Evolutionary conservation across 257 asterid genomes (phyloP).

Genomic region (Primulina huaijiensis): DNA sequence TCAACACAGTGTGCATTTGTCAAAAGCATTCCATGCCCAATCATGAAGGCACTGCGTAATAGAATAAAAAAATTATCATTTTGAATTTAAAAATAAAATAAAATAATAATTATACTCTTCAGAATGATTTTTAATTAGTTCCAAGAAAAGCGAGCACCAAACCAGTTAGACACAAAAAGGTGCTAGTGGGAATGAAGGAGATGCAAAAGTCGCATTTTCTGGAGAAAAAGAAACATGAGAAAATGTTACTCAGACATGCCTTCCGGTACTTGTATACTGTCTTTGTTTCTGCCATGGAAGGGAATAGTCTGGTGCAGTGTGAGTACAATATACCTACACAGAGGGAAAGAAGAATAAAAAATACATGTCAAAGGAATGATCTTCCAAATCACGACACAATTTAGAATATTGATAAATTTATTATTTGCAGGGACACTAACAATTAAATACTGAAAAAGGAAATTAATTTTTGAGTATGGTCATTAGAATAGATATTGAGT

Average conservation of each 20-base stretch:
- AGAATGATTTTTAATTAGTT: conserved; percentile 16
- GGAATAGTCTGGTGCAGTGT: conserved; percentile 91
- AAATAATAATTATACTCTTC: neutral
- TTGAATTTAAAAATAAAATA: neutral
- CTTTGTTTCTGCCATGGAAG: conserved; percentile 99
- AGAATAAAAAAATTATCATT: conserved; percentile 15
- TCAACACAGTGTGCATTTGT: conserved; percentile 98
- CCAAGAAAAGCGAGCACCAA: neutral
- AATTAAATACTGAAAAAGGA: conserved; percentile 6
- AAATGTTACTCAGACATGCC: conserved; percentile 47
- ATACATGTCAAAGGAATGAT: conserved; percentile 3
- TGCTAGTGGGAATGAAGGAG: neutral
- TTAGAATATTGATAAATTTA: neutral
- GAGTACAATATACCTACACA: conserved; percentile 84
- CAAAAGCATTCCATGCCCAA: conserved; percentile 83
- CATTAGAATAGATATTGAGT: neutral
- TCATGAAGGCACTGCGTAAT: conserved; percentile 80
- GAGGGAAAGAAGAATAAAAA: conserved; percentile 14
- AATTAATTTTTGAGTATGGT: neutral
- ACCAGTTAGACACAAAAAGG: neutral
- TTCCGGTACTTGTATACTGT: conserved; percentile 89
- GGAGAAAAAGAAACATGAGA: conserved; percentile 2
- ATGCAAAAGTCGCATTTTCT: conserved; percentile 11
- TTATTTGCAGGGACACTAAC: neutral
- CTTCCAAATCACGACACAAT: neutral